Conservation (phyloP, 179 eudicot species). For the Silene coronaria region DNA sequence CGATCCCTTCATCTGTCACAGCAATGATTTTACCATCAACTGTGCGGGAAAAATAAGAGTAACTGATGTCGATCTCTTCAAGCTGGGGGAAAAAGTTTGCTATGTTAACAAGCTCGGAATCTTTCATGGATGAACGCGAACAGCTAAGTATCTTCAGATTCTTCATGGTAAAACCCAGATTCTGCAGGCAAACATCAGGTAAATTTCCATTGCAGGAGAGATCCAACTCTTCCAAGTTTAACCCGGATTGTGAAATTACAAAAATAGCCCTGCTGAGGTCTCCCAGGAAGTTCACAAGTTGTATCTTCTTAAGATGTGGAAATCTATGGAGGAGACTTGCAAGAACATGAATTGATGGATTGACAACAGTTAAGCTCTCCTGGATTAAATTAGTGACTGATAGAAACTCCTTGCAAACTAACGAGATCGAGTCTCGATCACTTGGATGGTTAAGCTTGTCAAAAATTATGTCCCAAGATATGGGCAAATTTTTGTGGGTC, state of each 20-base stretch:
- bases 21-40: conserved; percentile 10
- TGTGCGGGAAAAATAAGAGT: background rate
- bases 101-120: conserved; percentile 21
- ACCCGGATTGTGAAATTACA: conserved; percentile 23
- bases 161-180: conserved; percentile 22
- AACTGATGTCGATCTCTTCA: conserved; percentile 24
- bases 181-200: conserved; percentile 17
- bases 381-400: conserved; percentile 18
- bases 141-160: conserved; percentile 22
- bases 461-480: conserved; percentile 36
- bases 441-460: conserved; percentile 16
- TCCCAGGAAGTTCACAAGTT: conserved; percentile 12
- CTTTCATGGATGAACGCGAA: conserved; percentile 9
- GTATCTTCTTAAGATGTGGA: conserved; percentile 19
- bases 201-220: conserved; percentile 12
- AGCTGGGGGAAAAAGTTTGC: conserved; percentile 24
- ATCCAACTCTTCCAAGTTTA: conserved; percentile 29
- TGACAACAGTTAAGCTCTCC: conserved; percentile 17
- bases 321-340: conserved; percentile 23
- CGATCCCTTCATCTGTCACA: conserved; percentile 31
- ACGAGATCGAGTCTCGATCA: conserved; percentile 25
- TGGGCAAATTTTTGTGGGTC: conserved; percentile 16
- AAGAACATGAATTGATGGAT: conserved; percentile 20
- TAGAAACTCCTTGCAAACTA: conserved; percentile 37
- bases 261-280: conserved; percentile 20